phyloP scores from a whole-genome alignment of 2,329 filamentous ascomycete species.

The Pseudogymnoascus destructans region DNA sequence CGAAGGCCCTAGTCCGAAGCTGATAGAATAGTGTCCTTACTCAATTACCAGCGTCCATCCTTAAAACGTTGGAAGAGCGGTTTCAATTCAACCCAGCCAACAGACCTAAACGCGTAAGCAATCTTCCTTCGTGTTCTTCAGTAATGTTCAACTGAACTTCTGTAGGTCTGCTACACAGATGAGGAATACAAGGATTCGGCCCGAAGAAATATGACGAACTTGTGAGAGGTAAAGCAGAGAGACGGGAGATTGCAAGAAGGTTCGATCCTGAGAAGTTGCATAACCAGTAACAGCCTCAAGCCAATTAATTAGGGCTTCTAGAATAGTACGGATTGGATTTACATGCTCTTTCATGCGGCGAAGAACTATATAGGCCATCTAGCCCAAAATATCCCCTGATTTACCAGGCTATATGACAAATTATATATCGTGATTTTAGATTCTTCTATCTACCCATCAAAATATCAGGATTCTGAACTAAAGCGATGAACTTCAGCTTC shows the following conservation, averaged over 20 bases:
- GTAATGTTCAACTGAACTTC: conserved; percentile 9
- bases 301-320: neutral
- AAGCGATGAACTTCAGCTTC: too few relatives aligned
- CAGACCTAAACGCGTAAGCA: conserved; percentile 12
- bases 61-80: conserved; percentile 10
- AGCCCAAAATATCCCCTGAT: too few relatives aligned
- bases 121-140: neutral
- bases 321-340: neutral
- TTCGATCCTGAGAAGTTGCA: neutral
- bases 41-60: conserved; percentile 11
- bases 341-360: too few relatives aligned
- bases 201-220: conserved; percentile 10
- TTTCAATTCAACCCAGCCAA: conserved; percentile 14
- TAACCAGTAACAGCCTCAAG: too few relatives aligned
- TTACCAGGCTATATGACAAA: too few relatives aligned
- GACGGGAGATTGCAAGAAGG: conserved; percentile 9
- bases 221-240: conserved; percentile 12
- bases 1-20: conserved; percentile 1
- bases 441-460: too few relatives aligned
- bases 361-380: too few relatives aligned
- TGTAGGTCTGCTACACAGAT: conserved; percentile 13
- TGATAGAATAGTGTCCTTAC: conserved; percentile 7
- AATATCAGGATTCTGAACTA: too few relatives aligned
- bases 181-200: conserved; percentile 11
- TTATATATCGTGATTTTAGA: too few relatives aligned